Base-by-base conservation (phyloP, 169 alveolate genomes). In the Besnoitia besnoiti region DNA sequence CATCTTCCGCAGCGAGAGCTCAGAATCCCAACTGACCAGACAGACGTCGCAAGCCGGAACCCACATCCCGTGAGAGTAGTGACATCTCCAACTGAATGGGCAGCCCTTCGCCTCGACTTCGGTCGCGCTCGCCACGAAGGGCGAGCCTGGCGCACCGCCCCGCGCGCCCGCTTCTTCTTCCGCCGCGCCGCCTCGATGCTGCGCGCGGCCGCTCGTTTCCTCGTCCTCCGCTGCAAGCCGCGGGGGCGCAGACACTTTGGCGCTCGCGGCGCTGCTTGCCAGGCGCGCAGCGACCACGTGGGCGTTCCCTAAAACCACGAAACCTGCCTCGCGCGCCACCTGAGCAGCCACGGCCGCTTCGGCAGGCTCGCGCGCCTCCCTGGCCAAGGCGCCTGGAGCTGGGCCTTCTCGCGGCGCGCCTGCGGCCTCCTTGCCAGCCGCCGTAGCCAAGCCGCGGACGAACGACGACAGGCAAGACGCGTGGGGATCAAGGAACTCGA, bases 1-100 rank as follows among this genome's bases (percentile, higher is more conserved):
- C 80, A 67, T 33, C 24, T 67, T 24, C 46, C 21, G 19, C 24
- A 67, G 44, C 10, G 80, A 1, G 30, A 0, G 12, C 44, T 2
- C 44, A 0, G 46, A 33, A 42, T 35, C 19, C 80, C 80, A 67
- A 7, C n/a, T 37, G 80, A 67, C 80, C 42, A 67, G 42, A 35
- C 80, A 67, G 7, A 67, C 80, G 44, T 67, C 80, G 21, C 47
- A 67, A 0, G 80, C 80, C 0, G 80, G 80, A 35, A 67, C 80
- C 47, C 44, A 67, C 47, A 5, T 7, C 42, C 80, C 80, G 80
- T 67, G 80, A 21, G 80, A 67, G 42, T 4, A 67, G 44, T 16
- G 80, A 35, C 80, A 67, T 24, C 80, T 8, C 39, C 47, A 67
- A n/a, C 47, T 33, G 80, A 30, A 67, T 7, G 80, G 42, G n/a